Evolutionary conservation across 805 yeast species (phyloP).

Genomic region (Candida insectalens): DNA sequence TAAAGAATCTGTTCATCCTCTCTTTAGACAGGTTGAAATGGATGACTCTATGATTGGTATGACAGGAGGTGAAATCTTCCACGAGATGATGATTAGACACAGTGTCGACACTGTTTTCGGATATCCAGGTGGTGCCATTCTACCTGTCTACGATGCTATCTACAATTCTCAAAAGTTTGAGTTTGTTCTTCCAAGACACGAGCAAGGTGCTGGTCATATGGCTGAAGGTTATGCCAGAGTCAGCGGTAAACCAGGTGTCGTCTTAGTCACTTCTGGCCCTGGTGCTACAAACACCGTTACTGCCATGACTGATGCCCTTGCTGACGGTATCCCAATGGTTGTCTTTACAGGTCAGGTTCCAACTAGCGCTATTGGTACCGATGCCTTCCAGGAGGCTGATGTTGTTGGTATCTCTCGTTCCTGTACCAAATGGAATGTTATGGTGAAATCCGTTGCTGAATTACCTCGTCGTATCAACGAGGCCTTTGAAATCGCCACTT

Average conservation of each 20-base stretch:
- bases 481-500: slow-evolving; percentile 92
- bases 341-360: slow-evolving; percentile 98
- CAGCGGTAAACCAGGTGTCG: slow-evolving; percentile 93
- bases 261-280: slow-evolving; percentile 97
- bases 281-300: slow-evolving; percentile 98
- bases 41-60: slow-evolving; percentile 89
- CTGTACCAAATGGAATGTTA: slow-evolving; percentile 98
- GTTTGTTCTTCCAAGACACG: slow-evolving; percentile 91
- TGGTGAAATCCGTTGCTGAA: slow-evolving; percentile 93
- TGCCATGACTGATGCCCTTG: slow-evolving; percentile 96
- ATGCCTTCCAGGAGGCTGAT: slow-evolving; percentile 99
- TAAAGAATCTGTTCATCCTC: slow-evolving; percentile 11
- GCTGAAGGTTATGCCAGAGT: slow-evolving; percentile 99
- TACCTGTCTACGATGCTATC: slow-evolving; percentile 96
- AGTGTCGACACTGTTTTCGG: slow-evolving; percentile 94
- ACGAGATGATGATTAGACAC: slow-evolving; percentile 97
- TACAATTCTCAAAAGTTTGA: slow-evolving; percentile 82
- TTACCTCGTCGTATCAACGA: slow-evolving; percentile 93
- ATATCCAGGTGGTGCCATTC: slow-evolving; percentile 97
- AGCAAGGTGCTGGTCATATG: slow-evolving; percentile 99
- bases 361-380: slow-evolving; percentile 93
- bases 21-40: slow-evolving; percentile 17
- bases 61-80: slow-evolving; percentile 98
- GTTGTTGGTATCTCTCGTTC: slow-evolving; percentile 94
- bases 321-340: slow-evolving; percentile 95